A percentile compares a stretch with the other conserved stretches of the same genome.
phyloP scores from a whole-genome alignment of 805 yeast genomes.

The Candida peoriensis region DNA sequence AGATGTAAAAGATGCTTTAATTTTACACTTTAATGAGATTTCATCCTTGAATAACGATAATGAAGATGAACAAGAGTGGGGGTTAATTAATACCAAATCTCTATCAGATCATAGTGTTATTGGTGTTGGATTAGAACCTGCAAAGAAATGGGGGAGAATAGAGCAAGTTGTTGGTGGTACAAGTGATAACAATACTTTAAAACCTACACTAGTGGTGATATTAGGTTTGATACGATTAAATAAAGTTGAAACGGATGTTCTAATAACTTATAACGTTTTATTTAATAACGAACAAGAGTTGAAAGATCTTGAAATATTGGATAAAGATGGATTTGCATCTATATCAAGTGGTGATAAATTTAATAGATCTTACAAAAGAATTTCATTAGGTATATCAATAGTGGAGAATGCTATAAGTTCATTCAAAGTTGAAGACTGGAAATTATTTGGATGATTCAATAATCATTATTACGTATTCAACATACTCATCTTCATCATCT shows the following conservation, averaged over 20 bases:
- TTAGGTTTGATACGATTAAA: slow-evolving; percentile 52
- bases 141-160: slow-evolving; percentile 47
- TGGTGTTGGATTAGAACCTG: slow-evolving; percentile 36
- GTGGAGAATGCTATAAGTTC: slow-evolving; percentile 23
- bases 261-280: slow-evolving; percentile 60
- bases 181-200: slow-evolving; percentile 10
- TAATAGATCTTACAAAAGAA: slow-evolving; percentile 24
- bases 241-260: slow-evolving; percentile 52
- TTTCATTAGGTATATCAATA: slow-evolving; percentile 22
- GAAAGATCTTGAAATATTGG: slow-evolving; percentile 17
- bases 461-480: no score
- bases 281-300: slow-evolving; percentile 27
- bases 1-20: slow-evolving; percentile 38
- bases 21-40: slow-evolving; percentile 53
- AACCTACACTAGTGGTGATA: slow-evolving; percentile 41
- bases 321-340: background rate
- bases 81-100: no score
- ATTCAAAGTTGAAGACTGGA: slow-evolving; percentile 42
- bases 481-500: no score
- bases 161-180: slow-evolving; percentile 18
- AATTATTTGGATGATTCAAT: slow-evolving; percentile 39
- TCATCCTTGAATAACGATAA: slow-evolving; percentile 36
- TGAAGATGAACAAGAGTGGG: slow-evolving; percentile 27
- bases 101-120: no score
- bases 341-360: slow-evolving; percentile 1